These are phyloP conservation scores for Russula foetens DNA, from an alignment of 768 basidiomycete species.

Conservation along the genomic window DNA sequence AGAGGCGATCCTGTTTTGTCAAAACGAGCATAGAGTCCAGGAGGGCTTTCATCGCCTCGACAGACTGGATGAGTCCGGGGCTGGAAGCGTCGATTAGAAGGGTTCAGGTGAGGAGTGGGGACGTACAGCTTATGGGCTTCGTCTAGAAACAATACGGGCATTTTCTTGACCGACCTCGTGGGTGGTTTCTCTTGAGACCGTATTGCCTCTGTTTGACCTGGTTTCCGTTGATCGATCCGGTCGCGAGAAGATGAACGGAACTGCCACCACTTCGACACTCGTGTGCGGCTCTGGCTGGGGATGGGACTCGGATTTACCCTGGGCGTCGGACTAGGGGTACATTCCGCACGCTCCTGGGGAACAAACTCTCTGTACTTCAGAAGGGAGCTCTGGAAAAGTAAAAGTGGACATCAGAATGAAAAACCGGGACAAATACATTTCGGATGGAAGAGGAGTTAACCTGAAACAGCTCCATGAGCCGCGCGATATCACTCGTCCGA, in stretches of 20 bases:
- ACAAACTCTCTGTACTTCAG: constrained; percentile 27
- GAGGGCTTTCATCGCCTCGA: constrained; percentile 75
- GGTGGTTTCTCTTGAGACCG: constrained; percentile 29
- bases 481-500: constrained; percentile 71
- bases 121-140: constrained; percentile 77
- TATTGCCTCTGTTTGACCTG: constrained; percentile 17
- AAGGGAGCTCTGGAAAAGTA: constrained; percentile 22
- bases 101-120: not conserved
- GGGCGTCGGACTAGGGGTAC: not conserved
- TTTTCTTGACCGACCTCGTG: constrained; percentile 45
- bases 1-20: constrained; percentile 81
- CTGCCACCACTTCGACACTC: constrained; percentile 10
- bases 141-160: constrained; percentile 77
- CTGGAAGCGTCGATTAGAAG: constrained; percentile 28
- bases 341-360: constrained; percentile 12
- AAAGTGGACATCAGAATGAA: constrained; percentile 3
- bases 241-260: constrained; percentile 12
- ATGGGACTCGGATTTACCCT: constrained; percentile 1
- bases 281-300: constrained; percentile 9
- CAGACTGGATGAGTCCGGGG: constrained; percentile 66
- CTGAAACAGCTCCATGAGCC: constrained; percentile 82
- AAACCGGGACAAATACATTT: not conserved
- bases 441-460: constrained; percentile 26
- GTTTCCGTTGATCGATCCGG: not conserved
- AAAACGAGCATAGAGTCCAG: constrained; percentile 81